Percentiles rank a stretch among this genome's conserved stretches.
These are phyloP conservation scores for Aurifilum marmelostoma DNA, from an alignment of 2,329 filamentous ascomycete genomes.

Conservation along the genomic window DNA sequence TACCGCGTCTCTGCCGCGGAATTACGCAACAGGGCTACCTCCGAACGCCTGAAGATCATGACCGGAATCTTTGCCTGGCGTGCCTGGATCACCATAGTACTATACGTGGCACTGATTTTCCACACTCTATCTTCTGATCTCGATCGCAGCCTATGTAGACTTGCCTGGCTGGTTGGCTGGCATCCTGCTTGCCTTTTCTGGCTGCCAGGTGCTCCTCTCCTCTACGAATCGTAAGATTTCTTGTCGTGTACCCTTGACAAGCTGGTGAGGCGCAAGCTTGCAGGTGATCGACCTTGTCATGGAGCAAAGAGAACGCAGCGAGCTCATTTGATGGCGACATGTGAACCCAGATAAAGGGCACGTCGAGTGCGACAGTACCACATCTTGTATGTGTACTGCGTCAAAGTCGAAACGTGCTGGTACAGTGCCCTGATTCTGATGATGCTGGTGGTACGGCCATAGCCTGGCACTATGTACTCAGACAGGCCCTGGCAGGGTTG, in stretches of 20 bases:
- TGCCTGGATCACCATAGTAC: background rate
- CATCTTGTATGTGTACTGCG: background rate
- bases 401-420: background rate
- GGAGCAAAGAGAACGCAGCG: background rate
- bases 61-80: background rate
- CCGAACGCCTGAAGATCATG: background rate
- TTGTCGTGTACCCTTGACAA: background rate
- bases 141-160: background rate
- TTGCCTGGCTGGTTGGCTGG: background rate
- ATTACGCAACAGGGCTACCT: background rate
- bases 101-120: background rate
- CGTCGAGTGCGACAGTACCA: background rate
- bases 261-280: background rate
- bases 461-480: background rate
- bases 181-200: background rate
- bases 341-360: background rate
- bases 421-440: conserved; percentile 2
- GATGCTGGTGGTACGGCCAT: background rate
- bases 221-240: background rate
- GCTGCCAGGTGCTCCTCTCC: background rate
- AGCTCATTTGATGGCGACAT: background rate
- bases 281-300: background rate
- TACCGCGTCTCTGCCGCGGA: background rate
- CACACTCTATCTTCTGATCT: background rate
- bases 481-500: background rate